These are phyloP conservation scores for Cryptococcus hybrid DNA, from an alignment of 1,284 basidiomycete genomes.

Conservation along the genomic window DNA sequence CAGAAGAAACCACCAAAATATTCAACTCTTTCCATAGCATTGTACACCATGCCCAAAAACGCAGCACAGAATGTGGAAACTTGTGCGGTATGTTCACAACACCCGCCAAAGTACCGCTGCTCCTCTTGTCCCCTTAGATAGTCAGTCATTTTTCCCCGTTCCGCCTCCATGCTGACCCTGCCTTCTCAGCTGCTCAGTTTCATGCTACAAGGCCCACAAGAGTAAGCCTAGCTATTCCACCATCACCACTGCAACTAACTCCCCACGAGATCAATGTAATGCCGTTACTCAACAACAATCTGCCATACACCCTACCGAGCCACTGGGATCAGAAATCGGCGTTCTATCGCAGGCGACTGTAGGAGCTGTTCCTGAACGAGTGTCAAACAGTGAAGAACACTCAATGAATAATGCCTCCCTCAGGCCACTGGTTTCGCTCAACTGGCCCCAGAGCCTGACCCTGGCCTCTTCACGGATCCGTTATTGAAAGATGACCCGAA, in stretches of 20 bases:
- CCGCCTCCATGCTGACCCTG: not conserved
- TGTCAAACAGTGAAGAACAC: not conserved
- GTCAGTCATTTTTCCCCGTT: slow-evolving; percentile 21
- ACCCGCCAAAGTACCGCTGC: slow-evolving; percentile 44
- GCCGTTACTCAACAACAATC: too few species aligned
- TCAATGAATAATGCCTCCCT: slow-evolving; percentile 1
- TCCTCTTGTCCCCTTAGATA: slow-evolving; percentile 43
- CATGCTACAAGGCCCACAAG: slow-evolving; percentile 48
- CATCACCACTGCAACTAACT: too few species aligned
- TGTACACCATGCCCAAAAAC: too few species aligned
- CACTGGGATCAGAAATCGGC: too few species aligned
- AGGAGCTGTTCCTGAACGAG: too few species aligned
- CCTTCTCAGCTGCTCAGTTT: slow-evolving; percentile 44
- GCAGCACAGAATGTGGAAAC: not conserved
- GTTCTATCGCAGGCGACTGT: too few species aligned
- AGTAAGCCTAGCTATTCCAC: slow-evolving; percentile 17
- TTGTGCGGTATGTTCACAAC: slow-evolving; percentile 35
- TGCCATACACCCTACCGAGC: too few species aligned
- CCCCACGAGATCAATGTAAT: too few species aligned
- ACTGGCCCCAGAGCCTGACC: slow-evolving; percentile 48
- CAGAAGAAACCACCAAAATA: not conserved
- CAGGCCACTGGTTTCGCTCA: slow-evolving; percentile 31
- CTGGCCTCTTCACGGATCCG: slow-evolving; percentile 41
- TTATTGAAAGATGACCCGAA: slow-evolving; percentile 46
- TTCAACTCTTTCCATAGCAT: too few species aligned